Evolutionary conservation across 345 rosid species (phyloP).

Genomic region (Crucihimalaya himalaica): DNA sequence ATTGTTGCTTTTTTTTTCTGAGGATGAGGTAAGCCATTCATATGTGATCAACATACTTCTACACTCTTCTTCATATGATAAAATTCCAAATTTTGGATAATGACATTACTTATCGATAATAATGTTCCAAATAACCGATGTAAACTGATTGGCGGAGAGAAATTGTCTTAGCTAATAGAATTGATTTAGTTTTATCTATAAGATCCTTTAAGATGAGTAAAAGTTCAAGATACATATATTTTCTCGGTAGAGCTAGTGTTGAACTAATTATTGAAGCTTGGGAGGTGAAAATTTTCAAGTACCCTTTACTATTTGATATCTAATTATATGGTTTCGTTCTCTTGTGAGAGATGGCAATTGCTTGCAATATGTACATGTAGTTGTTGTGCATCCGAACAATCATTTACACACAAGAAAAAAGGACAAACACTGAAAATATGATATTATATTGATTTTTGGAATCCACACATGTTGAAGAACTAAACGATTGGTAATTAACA

Average conservation of each 20-base stretch:
- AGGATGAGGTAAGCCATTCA: conserved; percentile 36
- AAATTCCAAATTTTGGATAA: conserved; percentile 26
- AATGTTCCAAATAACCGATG: neutral
- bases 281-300: no score
- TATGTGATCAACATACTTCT: conserved; percentile 36
- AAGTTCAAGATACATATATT: neutral
- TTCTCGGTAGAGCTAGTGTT: neutral
- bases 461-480: no score
- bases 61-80: conserved; percentile 26
- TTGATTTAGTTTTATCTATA: neutral
- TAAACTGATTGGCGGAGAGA: conserved; percentile 16
- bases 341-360: no score
- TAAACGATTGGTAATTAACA: no score
- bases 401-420: no score
- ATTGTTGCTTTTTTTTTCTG: conserved; percentile 2
- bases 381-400: no score
- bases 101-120: conserved; percentile 15
- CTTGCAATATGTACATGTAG: no score
- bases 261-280: neutral
- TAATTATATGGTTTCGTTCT: no score
- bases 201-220: neutral
- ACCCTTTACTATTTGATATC: no score
- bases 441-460: no score
- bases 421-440: no score
- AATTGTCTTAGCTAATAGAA: neutral